Evolutionary conservation across 2,329 filamentous ascomycete species (phyloP).

Genomic region (Nemania sp.): DNA sequence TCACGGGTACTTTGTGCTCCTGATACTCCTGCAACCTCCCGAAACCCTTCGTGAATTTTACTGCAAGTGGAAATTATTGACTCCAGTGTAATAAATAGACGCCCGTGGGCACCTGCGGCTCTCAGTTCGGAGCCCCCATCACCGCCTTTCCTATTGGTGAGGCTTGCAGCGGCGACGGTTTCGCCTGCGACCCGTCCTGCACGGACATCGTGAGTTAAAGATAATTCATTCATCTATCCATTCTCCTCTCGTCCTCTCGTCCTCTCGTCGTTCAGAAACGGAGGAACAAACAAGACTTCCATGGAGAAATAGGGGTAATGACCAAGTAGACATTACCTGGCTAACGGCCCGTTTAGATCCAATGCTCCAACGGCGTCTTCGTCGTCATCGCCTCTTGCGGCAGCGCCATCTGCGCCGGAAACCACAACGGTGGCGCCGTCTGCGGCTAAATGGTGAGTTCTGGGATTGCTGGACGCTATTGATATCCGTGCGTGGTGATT

Average conservation of each 20-base stretch:
- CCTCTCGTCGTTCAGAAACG: not conserved
- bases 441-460: slow-evolving; percentile 33
- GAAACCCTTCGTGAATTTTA: too few species aligned
- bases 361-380: slow-evolving; percentile 39
- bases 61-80: too few species aligned
- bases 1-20: too few species aligned
- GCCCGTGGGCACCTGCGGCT: slow-evolving; percentile 33
- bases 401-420: slow-evolving; percentile 35
- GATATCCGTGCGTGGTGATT: not conserved
- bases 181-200: slow-evolving; percentile 36
- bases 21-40: too few species aligned
- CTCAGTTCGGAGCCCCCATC: slow-evolving; percentile 38
- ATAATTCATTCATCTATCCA: too few species aligned
- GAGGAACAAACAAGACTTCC: not conserved
- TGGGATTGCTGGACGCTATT: not conserved
- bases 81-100: too few species aligned
- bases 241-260: not conserved
- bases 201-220: slow-evolving; percentile 33
- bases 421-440: slow-evolving; percentile 39
- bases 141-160: slow-evolving; percentile 33
- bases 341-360: slow-evolving; percentile 27
- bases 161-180: slow-evolving; percentile 34
- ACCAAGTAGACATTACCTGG: too few species aligned
- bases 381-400: slow-evolving; percentile 38
- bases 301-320: not conserved